Evolutionary conservation across 2,329 filamentous ascomycete genomes (phyloP).

Genomic region (Colletotrichum tropicicola): DNA sequence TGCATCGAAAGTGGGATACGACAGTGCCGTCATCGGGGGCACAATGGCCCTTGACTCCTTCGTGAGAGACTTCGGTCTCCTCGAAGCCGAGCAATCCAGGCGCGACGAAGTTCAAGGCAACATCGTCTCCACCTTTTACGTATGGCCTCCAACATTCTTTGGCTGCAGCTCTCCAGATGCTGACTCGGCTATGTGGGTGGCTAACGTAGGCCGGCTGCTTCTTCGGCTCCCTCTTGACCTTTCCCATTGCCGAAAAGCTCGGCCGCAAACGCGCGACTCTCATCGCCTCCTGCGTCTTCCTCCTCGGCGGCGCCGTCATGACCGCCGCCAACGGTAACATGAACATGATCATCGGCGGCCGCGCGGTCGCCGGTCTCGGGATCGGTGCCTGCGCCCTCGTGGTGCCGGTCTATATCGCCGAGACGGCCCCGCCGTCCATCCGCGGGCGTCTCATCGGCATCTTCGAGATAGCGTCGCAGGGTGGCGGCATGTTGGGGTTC

Average conservation of each 20-base stretch:
- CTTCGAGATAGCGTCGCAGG: slow-evolving; percentile 59
- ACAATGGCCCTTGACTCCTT: slow-evolving; percentile 35
- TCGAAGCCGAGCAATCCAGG: not conserved
- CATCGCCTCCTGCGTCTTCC: slow-evolving; percentile 57
- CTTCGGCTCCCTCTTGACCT: slow-evolving; percentile 62
- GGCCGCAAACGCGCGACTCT: slow-evolving; percentile 62
- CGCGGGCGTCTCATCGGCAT: slow-evolving; percentile 60
- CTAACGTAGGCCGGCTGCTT: slow-evolving; percentile 62
- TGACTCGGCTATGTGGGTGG: no score
- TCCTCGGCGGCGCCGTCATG: slow-evolving; percentile 57
- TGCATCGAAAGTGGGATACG: not conserved
- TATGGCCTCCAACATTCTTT: accelerated
- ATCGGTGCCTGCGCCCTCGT: slow-evolving; percentile 59
- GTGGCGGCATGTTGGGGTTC: slow-evolving; percentile 57
- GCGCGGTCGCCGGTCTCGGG: slow-evolving; percentile 60
- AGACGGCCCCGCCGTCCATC: slow-evolving; percentile 61
- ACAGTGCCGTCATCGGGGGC: slow-evolving; percentile 33
- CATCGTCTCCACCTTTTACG: slow-evolving; percentile 56
- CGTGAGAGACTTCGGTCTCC: not conserved
- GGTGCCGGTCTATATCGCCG: slow-evolving; percentile 66
- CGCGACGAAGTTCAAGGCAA: slow-evolving; percentile 28
- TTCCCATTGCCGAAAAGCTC: slow-evolving; percentile 63
- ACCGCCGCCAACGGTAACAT: slow-evolving; percentile 43
- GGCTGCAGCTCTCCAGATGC: no score
- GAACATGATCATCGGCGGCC: slow-evolving; percentile 63